phyloP scores from a whole-genome alignment of 345 rosid species.

The Eucalyptus viminalis region DNA sequence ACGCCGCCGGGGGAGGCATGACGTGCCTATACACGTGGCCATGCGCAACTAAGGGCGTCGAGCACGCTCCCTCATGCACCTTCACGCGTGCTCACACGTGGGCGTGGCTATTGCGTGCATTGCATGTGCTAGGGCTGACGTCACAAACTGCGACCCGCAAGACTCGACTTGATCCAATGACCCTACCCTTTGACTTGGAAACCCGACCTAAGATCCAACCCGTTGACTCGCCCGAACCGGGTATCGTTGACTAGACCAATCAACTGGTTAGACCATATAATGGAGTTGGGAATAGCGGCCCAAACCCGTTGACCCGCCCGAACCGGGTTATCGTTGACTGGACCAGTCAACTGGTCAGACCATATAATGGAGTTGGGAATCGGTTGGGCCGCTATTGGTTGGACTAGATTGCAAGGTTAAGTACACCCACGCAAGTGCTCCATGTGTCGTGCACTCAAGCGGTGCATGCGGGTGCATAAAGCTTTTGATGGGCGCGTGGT shows the following conservation, averaged over 20 bases:
- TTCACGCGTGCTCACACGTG: too few relatives aligned
- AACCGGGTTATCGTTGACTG: accelerated
- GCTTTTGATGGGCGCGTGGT: too few relatives aligned
- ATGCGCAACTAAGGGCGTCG: accelerated
- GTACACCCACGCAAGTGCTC: too few relatives aligned
- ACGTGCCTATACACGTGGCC: accelerated
- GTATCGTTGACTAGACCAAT: accelerated
- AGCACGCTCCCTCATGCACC: too few relatives aligned
- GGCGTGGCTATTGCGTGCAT: too few relatives aligned
- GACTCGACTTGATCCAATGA: too few relatives aligned
- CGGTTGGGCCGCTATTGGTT: accelerated
- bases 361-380: accelerated
- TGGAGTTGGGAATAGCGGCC: accelerated
- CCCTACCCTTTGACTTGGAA: accelerated
- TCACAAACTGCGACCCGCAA: accelerated
- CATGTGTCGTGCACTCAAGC: accelerated
- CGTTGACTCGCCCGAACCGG: accelerated
- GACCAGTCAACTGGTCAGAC: accelerated
- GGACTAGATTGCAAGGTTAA: too few relatives aligned
- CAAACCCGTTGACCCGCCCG: accelerated
- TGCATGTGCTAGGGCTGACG: too few relatives aligned
- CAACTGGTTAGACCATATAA: accelerated
- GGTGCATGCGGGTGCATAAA: accelerated
- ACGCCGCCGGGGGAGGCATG: accelerated
- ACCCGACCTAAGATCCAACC: too few relatives aligned